Evolutionary conservation across 139 green algal genomes (phyloP), one percentile per base, ranked within the genome.

Genomic region (Micractinium conductrix): DNA sequence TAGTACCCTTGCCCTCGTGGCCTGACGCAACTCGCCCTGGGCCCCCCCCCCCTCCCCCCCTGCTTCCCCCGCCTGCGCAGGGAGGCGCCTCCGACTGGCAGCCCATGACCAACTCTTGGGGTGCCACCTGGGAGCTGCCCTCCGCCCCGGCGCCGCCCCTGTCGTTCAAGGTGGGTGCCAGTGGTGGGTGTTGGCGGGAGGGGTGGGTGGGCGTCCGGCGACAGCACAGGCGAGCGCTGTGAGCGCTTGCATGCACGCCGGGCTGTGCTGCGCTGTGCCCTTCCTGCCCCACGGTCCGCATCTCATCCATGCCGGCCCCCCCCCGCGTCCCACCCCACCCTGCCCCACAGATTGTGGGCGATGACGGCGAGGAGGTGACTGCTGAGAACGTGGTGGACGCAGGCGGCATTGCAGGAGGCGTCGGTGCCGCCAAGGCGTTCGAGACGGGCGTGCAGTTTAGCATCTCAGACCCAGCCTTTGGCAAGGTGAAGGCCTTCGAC

Each of bases 61-160:
- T 17, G 12, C 17, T 80, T 63, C 74, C 86, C 76, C 84, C 48
- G 16, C 43, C 28, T 44, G 86, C 92, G 35, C 68, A 87, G 44
- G 78, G 79, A 10, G 16, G 53, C 78, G 53, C 42, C 43, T 40
- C 26, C 33, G 48, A 35, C 44, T 93, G 90, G 90, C 55, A 75
- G 50, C 33, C 72, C 4, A 73, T 93, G 78, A 44, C 69, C n/a
- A 93, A 93, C 74, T 43, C 65, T 4, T 93, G 83, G 79, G 90
- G 90, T 19, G 78, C 81, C 7, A 74, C 75, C 14, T 93, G 90
- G 90, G 90, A 93, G 84, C 8, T 82, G 2, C 26, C 40, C 79
- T 42, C 4, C 44, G 58, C 78, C 10, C 90, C 90, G 4, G 1
- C 35, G 4, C 43, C 74, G 4, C 84, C 90, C 22, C 44, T 92